These are phyloP conservation scores for Tephrocybe sp. DNA, from an alignment of 768 basidiomycete genomes.

Conservation along the genomic window DNA sequence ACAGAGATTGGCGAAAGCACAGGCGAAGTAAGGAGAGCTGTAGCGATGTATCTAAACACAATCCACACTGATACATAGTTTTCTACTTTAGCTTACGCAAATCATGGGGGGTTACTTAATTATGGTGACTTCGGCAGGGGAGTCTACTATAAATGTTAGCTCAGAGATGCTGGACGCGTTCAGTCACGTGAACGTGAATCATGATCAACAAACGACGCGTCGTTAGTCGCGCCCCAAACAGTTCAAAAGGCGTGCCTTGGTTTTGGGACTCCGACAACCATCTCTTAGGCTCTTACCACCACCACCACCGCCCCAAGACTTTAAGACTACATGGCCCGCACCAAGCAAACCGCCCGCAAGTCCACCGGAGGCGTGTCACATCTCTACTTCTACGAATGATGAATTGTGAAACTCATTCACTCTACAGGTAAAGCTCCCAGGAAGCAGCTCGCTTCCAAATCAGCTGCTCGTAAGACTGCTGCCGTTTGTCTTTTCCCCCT, in stretches of 20 bases:
- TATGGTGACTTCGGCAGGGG: no score
- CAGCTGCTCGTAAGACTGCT: constrained; percentile 59
- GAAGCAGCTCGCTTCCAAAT: constrained; percentile 61
- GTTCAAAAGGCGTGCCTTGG: constrained; percentile 25
- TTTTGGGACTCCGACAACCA: constrained; percentile 21
- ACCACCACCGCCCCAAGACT: constrained; percentile 15
- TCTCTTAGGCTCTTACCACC: constrained; percentile 25
- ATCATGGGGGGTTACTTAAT: no score
- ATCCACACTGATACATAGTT: no score
- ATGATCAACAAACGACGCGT: constrained; percentile 15
- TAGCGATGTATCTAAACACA: not conserved
- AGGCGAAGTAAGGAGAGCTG: not conserved
- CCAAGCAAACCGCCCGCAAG: constrained; percentile 78
- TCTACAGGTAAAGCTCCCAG: constrained; percentile 55
- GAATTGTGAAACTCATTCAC: not conserved
- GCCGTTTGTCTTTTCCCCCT: constrained; percentile 29
- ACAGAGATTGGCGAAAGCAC: constrained; percentile 29
- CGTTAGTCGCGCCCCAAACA: constrained; percentile 13
- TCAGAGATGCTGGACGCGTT: not conserved
- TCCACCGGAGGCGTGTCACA: constrained; percentile 60
- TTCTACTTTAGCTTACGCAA: no score
- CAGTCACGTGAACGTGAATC: constrained; percentile 9
- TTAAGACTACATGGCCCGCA: constrained; percentile 57
- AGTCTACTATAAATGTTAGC: not conserved
- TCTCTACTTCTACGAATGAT: not conserved